phyloP scores from a whole-genome alignment of 768 basidiomycete species.

The Russula sp. region DNA sequence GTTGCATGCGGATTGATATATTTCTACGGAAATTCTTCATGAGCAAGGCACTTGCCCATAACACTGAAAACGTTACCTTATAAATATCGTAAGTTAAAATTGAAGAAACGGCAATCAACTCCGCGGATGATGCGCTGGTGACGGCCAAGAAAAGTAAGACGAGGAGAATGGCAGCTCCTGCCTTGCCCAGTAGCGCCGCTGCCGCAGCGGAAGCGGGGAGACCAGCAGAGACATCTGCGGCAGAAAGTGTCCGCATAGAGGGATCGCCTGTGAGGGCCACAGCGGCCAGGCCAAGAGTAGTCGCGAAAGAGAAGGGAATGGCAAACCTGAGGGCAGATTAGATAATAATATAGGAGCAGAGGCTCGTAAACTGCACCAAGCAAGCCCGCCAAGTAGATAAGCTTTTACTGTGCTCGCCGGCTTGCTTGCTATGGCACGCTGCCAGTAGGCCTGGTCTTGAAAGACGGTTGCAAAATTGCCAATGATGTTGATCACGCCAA shows the following conservation, averaged over 20 bases:
- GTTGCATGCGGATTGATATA: slow-evolving; percentile 81
- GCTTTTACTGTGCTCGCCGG: slow-evolving; percentile 86
- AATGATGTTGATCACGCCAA: slow-evolving; percentile 79
- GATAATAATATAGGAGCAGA: not conserved
- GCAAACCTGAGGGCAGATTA: slow-evolving; percentile 47
- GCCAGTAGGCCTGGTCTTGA: slow-evolving; percentile 71
- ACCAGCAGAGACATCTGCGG: slow-evolving; percentile 78
- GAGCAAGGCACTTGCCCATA: not conserved
- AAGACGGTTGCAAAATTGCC: slow-evolving; percentile 72
- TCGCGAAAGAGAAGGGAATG: slow-evolving; percentile 82
- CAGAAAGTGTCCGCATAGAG: slow-evolving; percentile 42
- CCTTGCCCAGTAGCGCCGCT: slow-evolving; percentile 67
- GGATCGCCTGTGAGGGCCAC: slow-evolving; percentile 67
- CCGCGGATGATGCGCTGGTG: slow-evolving; percentile 78
- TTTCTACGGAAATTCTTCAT: slow-evolving; percentile 31
- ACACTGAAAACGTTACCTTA: slow-evolving; percentile 38
- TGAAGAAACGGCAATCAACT: slow-evolving; percentile 85
- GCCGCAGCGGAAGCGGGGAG: slow-evolving; percentile 82
- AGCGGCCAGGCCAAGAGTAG: slow-evolving; percentile 80
- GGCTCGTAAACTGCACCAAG: slow-evolving; percentile 49
- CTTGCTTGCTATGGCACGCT: slow-evolving; percentile 81
- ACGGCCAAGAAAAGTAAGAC: slow-evolving; percentile 83
- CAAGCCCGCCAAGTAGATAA: slow-evolving; percentile 80
- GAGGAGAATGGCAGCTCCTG: slow-evolving; percentile 72
- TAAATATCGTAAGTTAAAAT: slow-evolving; percentile 83